phyloP scores from a whole-genome alignment of 176 grass and related monocot genomes.

The Hordeum vulgare region DNA sequence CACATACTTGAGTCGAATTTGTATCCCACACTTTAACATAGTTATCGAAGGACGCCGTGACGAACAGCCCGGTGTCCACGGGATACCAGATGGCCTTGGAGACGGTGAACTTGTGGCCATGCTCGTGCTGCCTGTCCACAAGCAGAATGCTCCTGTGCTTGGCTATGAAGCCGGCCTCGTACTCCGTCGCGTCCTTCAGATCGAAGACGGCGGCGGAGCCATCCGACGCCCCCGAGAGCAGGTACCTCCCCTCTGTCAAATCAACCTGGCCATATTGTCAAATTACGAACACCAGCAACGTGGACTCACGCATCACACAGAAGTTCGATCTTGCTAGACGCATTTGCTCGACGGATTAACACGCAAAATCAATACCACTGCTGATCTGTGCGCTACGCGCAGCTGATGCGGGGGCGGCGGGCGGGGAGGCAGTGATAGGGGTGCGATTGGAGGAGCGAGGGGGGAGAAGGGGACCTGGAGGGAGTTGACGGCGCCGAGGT shows the following conservation, averaged over 20 bases:
- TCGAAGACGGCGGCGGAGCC: conserved; percentile 73
- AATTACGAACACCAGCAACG: conserved; percentile 19
- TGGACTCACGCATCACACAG: not conserved
- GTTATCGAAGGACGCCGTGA: conserved; percentile 81
- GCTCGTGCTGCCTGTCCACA: conserved; percentile 62
- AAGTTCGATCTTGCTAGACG: not conserved
- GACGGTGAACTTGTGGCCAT: conserved; percentile 68
- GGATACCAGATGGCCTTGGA: conserved; percentile 84
- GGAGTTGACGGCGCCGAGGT: conserved; percentile 83
- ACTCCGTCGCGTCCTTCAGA: conserved; percentile 39
- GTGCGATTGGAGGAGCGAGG: no score
- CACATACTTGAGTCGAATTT: conserved; percentile 68
- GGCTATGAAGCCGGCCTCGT: conserved; percentile 54
- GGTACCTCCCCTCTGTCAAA: conserved; percentile 81
- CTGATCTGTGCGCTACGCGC: not conserved
- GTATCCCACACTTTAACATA: conserved; percentile 96
- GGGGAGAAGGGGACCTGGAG: conserved; percentile 50
- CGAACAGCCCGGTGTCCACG: conserved; percentile 79
- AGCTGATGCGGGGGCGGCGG: not conserved
- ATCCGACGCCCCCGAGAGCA: conserved; percentile 80
- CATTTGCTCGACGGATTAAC: not conserved
- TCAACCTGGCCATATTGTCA: conserved; percentile 75
- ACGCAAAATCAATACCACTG: not conserved
- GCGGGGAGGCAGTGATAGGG: not conserved
- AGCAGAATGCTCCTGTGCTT: conserved; percentile 67